Evolutionary conservation across 257 asterid species (phyloP).

Genomic region (Striga asiatica): DNA sequence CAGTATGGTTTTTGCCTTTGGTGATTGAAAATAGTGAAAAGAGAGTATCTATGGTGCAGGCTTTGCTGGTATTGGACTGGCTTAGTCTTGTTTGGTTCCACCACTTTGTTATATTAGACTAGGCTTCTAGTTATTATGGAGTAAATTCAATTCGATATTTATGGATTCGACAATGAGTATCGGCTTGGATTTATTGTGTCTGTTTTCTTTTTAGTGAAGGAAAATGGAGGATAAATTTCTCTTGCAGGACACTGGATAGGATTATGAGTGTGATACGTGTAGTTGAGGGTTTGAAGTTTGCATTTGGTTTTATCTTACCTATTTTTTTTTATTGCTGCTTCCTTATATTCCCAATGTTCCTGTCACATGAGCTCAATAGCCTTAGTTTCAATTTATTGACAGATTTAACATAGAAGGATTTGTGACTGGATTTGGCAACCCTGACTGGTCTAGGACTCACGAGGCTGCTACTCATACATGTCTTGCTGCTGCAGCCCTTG

Average conservation of each 20-base stretch:
- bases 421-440: slow-evolving; percentile 91
- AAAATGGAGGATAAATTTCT: not conserved
- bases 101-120: not conserved
- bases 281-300: not conserved
- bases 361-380: not conserved
- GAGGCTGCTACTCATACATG: slow-evolving; percentile 63
- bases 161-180: not conserved
- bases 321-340: not conserved
- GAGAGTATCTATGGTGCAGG: not conserved
- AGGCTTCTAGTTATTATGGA: not conserved
- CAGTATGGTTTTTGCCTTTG: not conserved
- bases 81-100: not conserved
- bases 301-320: not conserved
- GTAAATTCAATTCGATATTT: not conserved
- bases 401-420: slow-evolving; percentile 74
- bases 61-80: not conserved
- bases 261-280: not conserved
- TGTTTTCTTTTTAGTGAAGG: not conserved
- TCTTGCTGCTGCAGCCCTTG: slow-evolving; percentile 64
- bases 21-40: not conserved
- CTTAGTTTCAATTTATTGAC: slow-evolving; percentile 21
- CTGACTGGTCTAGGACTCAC: slow-evolving; percentile 86
- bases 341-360: not conserved
- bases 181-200: not conserved
- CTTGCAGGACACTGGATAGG: slow-evolving; percentile 2